phyloP scores from a whole-genome alignment of 306 rosid species.

The Pyrus communis region DNA sequence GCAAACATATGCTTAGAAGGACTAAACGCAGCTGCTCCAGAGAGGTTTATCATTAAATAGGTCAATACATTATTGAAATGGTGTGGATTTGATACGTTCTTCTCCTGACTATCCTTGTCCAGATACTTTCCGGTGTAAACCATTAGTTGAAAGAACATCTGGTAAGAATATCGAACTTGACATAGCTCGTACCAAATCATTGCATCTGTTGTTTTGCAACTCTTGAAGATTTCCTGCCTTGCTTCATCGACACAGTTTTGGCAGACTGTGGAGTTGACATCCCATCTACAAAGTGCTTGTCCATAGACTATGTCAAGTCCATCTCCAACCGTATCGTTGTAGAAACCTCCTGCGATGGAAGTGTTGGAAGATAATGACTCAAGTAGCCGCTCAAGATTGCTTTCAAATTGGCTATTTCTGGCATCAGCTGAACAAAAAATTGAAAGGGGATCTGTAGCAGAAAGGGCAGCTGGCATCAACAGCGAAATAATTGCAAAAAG shows the following conservation, averaged over 20 bases:
- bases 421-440: conserved; percentile 25
- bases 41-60: conserved; percentile 26
- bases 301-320: conserved; percentile 33
- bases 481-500: conserved; percentile 17
- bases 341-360: conserved; percentile 33
- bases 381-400: conserved; percentile 32
- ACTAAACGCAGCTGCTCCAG: conserved; percentile 20
- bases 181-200: conserved; percentile 49
- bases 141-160: conserved; percentile 20
- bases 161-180: conserved; percentile 52
- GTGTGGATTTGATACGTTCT: conserved; percentile 14
- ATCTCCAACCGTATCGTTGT: conserved; percentile 13
- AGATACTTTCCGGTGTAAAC: conserved; percentile 40
- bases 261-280: conserved; percentile 39
- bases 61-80: conserved; percentile 4
- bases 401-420: conserved; percentile 23
- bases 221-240: conserved; percentile 27
- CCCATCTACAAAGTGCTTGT: conserved; percentile 62
- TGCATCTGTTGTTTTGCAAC: conserved; percentile 36
- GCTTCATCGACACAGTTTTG: conserved; percentile 37
- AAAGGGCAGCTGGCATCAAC: conserved; percentile 7
- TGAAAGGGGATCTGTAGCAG: conserved; percentile 23
- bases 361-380: conserved; percentile 32
- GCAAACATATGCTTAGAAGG: neutral
- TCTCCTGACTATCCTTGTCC: neutral